Evolutionary conservation across 768 basidiomycete species (phyloP).

Genomic region (Tremella mesenterica): DNA sequence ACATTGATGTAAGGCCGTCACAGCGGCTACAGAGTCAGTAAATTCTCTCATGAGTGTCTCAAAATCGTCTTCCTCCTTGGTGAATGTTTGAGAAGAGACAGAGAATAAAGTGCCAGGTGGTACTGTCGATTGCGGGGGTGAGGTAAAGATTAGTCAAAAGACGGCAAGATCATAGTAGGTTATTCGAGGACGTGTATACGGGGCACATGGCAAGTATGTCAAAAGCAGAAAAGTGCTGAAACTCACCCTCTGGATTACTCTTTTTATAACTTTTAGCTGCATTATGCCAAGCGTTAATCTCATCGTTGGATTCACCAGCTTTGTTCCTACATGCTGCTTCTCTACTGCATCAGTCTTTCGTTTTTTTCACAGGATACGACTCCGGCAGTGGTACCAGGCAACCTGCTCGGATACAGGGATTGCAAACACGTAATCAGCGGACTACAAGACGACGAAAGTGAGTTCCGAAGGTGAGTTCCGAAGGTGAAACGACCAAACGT

Average conservation of each 20-base stretch:
- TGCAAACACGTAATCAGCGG: background rate
- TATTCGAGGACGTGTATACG: no score
- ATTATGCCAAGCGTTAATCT: conserved; percentile 98
- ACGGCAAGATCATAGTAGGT: no score
- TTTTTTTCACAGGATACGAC: no score
- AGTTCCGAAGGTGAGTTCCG: no score
- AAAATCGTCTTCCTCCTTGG: background rate
- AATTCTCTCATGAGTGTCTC: background rate
- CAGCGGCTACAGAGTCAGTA: conserved; percentile 58
- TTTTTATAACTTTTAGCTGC: conserved; percentile 93
- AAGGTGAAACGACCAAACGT: background rate
- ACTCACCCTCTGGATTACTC: conserved; percentile 71
- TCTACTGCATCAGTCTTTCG: conserved; percentile 46
- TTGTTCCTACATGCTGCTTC: conserved; percentile 92
- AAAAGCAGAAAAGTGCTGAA: conserved; percentile 5
- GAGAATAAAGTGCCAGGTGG: no score
- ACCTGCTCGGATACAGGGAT: background rate
- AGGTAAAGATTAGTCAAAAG: no score
- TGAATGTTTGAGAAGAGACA: no score
- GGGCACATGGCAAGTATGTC: no score
- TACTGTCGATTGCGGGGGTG: no score
- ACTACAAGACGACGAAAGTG: background rate
- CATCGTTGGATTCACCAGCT: conserved; percentile 79
- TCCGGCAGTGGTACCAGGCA: no score
- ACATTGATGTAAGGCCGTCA: conserved; percentile 75